Percentiles rank a stretch among this genome's conserved stretches.
phyloP scores from a whole-genome alignment of 495 filamentous ascomycete genomes.

The Aspergillus panamensis region DNA sequence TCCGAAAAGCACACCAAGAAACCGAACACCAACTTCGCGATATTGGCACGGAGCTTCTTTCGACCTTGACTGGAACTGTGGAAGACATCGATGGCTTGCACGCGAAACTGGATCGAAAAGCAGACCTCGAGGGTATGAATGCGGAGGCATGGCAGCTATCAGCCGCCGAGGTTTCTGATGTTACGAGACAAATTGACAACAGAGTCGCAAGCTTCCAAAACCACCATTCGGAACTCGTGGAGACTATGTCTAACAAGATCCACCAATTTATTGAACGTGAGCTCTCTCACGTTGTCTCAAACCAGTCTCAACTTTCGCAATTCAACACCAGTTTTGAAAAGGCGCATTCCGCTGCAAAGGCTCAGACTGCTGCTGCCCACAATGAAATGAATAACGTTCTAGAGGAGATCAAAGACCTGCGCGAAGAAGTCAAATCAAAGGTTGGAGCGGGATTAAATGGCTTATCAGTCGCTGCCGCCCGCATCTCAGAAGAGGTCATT shows the following conservation, averaged over 20 bases:
- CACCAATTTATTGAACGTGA: slow-evolving; percentile 68
- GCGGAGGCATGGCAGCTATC: slow-evolving; percentile 73
- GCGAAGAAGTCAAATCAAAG: slow-evolving; percentile 79
- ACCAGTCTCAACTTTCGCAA: slow-evolving; percentile 63
- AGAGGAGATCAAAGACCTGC: slow-evolving; percentile 83
- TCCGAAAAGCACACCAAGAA: slow-evolving; percentile 79
- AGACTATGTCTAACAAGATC: slow-evolving; percentile 63
- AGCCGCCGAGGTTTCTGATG: slow-evolving; percentile 65
- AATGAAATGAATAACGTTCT: slow-evolving; percentile 88
- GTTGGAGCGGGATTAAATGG: slow-evolving; percentile 84
- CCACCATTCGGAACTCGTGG: slow-evolving; percentile 67
- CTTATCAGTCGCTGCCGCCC: slow-evolving; percentile 77
- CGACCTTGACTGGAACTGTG: slow-evolving; percentile 70
- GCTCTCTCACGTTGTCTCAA: slow-evolving; percentile 60
- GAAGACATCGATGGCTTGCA: slow-evolving; percentile 75
- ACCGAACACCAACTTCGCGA: slow-evolving; percentile 73
- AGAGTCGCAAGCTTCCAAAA: slow-evolving; percentile 64
- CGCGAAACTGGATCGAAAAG: slow-evolving; percentile 76
- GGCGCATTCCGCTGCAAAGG: slow-evolving; percentile 62
- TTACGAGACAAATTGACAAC: slow-evolving; percentile 71
- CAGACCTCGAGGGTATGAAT: slow-evolving; percentile 75
- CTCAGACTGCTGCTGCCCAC: slow-evolving; percentile 65
- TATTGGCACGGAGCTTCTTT: slow-evolving; percentile 70
- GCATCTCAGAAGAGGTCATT: slow-evolving; percentile 87
- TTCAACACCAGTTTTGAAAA: slow-evolving; percentile 62